Conservation (phyloP, 805 yeast species). For the Wickerhamiella parazyma region DNA sequence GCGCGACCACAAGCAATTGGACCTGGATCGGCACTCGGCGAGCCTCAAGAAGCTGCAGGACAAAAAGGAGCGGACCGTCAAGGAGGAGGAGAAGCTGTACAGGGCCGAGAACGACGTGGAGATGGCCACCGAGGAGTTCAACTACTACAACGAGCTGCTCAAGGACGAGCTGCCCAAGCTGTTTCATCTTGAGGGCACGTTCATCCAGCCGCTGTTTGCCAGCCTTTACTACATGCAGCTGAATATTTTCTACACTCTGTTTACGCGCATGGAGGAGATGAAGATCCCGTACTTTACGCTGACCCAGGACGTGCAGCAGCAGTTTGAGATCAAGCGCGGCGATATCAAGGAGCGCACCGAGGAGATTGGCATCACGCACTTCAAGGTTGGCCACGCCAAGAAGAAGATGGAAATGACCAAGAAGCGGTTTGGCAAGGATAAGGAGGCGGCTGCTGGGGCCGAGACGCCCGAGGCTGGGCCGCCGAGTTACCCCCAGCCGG, state of each 20-base stretch:
- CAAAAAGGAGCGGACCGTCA: constrained; percentile 70
- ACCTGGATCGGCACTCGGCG: constrained; percentile 73
- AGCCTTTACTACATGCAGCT: constrained; percentile 95
- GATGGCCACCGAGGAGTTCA: constrained; percentile 88
- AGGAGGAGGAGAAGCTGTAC: constrained; percentile 85
- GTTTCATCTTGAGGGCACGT: constrained; percentile 79
- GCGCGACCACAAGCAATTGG: constrained; percentile 90
- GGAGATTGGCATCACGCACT: constrained; percentile 77
- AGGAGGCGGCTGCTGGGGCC: constrained; percentile 29
- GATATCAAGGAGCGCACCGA: constrained; percentile 83
- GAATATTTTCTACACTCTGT: constrained; percentile 87
- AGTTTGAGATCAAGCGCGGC: constrained; percentile 72
- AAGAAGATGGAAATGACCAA: constrained; percentile 70
- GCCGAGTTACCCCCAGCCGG: constrained; percentile 22
- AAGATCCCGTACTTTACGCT: constrained; percentile 93
- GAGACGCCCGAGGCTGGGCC: constrained; percentile 18
- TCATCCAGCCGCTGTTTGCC: constrained; percentile 86
- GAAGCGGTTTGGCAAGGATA: constrained; percentile 39
- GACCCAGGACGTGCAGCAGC: constrained; percentile 67
- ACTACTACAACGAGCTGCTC: constrained; percentile 89
- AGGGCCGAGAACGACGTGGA: constrained; percentile 79
- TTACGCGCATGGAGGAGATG: constrained; percentile 85
- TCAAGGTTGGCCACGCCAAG: constrained; percentile 80
- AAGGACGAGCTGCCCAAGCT: constrained; percentile 79
- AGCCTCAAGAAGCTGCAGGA: constrained; percentile 58